Percentiles rank a stretch among this genome's conserved stretches.
Evolutionary conservation across 2,329 filamentous ascomycete species (phyloP).

Genomic region (Aspergillus udagawae): DNA sequence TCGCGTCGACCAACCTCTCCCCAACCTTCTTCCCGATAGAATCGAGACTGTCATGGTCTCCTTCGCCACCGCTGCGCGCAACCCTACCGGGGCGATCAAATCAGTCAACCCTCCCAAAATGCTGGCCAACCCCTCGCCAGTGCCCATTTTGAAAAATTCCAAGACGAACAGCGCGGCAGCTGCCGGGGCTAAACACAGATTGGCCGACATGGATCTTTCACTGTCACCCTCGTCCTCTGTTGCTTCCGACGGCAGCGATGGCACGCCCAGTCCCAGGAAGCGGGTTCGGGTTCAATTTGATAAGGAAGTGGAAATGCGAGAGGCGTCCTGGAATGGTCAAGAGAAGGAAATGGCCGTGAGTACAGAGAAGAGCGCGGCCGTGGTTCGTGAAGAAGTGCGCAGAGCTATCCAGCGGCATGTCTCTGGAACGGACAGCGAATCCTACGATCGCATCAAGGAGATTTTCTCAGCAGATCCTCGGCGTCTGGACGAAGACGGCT

Average conservation of each 20-base stretch:
- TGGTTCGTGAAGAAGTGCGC: constrained; percentile 60
- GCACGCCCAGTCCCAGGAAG: constrained; percentile 34
- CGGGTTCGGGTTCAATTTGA: constrained; percentile 43
- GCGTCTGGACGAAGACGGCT: constrained; percentile 30
- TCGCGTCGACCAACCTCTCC: constrained; percentile 4
- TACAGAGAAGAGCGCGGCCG: constrained; percentile 51
- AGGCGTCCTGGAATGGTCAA: constrained; percentile 36
- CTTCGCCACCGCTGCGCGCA: constrained; percentile 26
- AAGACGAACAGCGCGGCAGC: constrained; percentile 20
- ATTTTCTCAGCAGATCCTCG: constrained; percentile 49
- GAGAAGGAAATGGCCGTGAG: constrained; percentile 23
- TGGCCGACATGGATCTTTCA: constrained; percentile 32
- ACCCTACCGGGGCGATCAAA: constrained; percentile 23
- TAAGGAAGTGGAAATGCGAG: constrained; percentile 31
- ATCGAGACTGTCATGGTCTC: constrained; percentile 30
- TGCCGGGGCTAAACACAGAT: constrained; percentile 34
- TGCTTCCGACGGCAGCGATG: constrained; percentile 23
- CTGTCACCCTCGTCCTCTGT: constrained; percentile 29
- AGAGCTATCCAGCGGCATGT: constrained; percentile 53
- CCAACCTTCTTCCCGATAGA: constrained; percentile 6
- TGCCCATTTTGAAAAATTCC: constrained; percentile 35
- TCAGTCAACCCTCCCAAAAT: constrained; percentile 27
- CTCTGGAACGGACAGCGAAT: constrained; percentile 50
- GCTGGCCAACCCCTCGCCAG: constrained; percentile 28
- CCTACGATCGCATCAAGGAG: constrained; percentile 54